Evolutionary conservation across 208 protist genomes (phyloP).

Genomic region (Acanthamoeba divionensis): DNA sequence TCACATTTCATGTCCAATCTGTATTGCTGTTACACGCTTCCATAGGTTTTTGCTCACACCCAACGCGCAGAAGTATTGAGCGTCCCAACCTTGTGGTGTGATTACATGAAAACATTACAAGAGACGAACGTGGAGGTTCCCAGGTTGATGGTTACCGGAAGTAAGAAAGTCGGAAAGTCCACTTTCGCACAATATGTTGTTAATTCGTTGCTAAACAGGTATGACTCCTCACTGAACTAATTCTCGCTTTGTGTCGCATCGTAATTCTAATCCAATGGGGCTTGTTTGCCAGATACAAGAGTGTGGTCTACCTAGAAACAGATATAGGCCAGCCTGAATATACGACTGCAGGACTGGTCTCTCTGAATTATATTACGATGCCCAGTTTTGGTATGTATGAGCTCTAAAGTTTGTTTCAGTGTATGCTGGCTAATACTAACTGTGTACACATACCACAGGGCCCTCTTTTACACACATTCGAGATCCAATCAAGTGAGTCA

Average conservation of each 20-base stretch:
- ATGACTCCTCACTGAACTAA: background rate
- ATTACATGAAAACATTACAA: background rate
- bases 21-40: background rate
- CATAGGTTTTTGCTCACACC: background rate
- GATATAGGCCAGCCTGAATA: conserved; percentile 17
- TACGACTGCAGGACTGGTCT: background rate
- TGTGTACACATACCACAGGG: background rate
- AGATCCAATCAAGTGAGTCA: background rate
- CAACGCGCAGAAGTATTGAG: background rate
- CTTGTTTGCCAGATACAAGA: background rate
- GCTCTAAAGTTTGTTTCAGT: background rate
- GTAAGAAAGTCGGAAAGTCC: background rate
- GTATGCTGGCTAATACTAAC: background rate
- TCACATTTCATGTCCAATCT: background rate
- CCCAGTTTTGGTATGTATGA: background rate
- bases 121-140: background rate
- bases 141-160: background rate
- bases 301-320: background rate
- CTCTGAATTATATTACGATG: background rate
- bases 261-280: background rate
- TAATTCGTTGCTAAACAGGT: background rate
- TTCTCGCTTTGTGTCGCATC: background rate
- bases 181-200: background rate
- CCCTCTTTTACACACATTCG: background rate
- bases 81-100: background rate